A percentile compares a stretch with the other conserved stretches of the same genome.
Evolutionary conservation across 176 grass and related monocot genomes (phyloP).

Genomic region (Avena atlantica): DNA sequence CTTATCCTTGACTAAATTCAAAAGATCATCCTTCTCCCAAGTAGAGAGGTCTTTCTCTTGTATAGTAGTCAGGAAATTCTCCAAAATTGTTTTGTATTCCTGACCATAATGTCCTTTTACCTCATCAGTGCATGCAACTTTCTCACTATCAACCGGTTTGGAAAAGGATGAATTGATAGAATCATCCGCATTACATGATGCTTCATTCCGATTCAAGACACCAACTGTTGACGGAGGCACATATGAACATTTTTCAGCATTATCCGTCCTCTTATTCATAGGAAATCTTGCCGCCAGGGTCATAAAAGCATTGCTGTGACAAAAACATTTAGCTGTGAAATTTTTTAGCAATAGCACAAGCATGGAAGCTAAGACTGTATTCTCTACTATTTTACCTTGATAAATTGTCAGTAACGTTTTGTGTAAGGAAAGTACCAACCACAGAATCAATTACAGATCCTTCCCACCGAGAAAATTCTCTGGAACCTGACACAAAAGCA

Average conservation of each 20-base stretch:
- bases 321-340: slow-evolving; percentile 10
- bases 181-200: slow-evolving; percentile 27
- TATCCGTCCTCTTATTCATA: slow-evolving; percentile 15
- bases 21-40: slow-evolving; percentile 42
- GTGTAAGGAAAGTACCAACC: slow-evolving; percentile 61
- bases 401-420: slow-evolving; percentile 59
- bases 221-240: background rate
- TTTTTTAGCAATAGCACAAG: slow-evolving; percentile 1
- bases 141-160: background rate
- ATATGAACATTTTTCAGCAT: slow-evolving; percentile 36
- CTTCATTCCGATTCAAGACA: slow-evolving; percentile 4
- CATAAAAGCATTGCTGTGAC: slow-evolving; percentile 56
- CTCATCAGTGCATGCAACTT: slow-evolving; percentile 7
- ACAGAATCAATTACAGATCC: slow-evolving; percentile 59
- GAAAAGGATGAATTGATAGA: slow-evolving; percentile 25
- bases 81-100: slow-evolving; percentile 47
- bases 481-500: slow-evolving; percentile 47
- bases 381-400: slow-evolving; percentile 50
- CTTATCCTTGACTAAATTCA: slow-evolving; percentile 49
- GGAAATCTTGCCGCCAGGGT: slow-evolving; percentile 54
- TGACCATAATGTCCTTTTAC: slow-evolving; percentile 32
- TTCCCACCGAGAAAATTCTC: slow-evolving; percentile 55
- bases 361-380: slow-evolving; percentile 28
- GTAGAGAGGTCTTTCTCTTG: slow-evolving; percentile 46
- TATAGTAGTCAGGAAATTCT: slow-evolving; percentile 46